Base-by-base conservation (phyloP, 345 rosid genomes). In the Hibiscus tridactylites region DNA sequence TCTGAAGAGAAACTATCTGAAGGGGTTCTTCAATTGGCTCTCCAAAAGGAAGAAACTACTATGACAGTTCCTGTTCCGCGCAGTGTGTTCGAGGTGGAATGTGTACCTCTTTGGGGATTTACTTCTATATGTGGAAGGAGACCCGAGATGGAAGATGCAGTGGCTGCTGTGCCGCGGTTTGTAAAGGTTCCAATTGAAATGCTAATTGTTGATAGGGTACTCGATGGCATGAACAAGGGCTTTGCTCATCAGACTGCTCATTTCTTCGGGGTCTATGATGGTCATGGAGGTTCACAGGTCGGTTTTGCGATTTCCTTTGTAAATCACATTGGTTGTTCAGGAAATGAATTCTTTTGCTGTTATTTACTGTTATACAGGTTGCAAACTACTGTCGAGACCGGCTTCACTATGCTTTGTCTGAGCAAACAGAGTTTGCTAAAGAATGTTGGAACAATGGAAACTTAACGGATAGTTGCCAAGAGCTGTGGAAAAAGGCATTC, bases 141-240 rank as follows among this genome's bases (percentile, higher is more conserved):
- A 79, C 92, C 97, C 33, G 98, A 91, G 81, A 94, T 94, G 98
- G 97, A 94, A 87, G 98, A 94, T 80, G 90, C 98, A 49, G 33
- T 88, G 50, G 90, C 90, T 15, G 62, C 83, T 59, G 83, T 87
- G 35, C 96, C 97, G 70, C 78, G 79, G 53, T 85, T 90, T 68
- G 39, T 87, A 71, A 80, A 88, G 72, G 60, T 91, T 73, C 97
- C 97, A 15, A 83, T 94, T 60, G 85, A 87, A 78, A 86, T 94
- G 98, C 86, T 94, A 26, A 78, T 88, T 76, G 88, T 83, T 2
- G 85, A 88, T 62, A 78, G 54, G n/a, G 63, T 81, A n/a, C 81
- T 83, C 76, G 90, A 90, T 78, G 92, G 90, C 72, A 65, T 83
- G 79, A 79, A 79, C 80, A 81, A 81, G 76, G 72, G 75, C 71